A percentile compares a stretch with the other conserved stretches of the same genome.
Evolutionary conservation across 495 filamentous ascomycete genomes (phyloP).

Genomic region (Trichoderma virens): DNA sequence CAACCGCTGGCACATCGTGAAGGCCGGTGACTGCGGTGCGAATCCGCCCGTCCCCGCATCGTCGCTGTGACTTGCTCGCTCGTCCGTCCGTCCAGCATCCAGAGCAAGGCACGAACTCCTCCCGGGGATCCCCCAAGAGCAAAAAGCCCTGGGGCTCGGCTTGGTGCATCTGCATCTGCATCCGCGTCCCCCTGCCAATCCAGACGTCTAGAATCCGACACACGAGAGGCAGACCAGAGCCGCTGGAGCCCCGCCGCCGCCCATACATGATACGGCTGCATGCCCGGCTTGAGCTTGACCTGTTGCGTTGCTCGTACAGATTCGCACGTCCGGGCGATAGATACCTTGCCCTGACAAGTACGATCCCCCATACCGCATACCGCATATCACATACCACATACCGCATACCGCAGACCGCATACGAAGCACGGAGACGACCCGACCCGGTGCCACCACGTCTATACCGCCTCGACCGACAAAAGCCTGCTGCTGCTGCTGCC

Average conservation of each 20-base stretch:
- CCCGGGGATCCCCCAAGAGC: background rate
- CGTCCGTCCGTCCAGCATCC: background rate
- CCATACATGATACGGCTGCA: background rate
- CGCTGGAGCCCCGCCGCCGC: background rate
- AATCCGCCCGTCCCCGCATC: slow-evolving; percentile 1
- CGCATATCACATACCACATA: no score
- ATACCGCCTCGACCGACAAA: slow-evolving; percentile 7
- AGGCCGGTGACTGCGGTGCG: background rate
- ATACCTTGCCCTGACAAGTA: no score
- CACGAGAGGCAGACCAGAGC: background rate
- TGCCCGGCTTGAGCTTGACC: background rate
- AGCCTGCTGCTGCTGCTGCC: background rate
- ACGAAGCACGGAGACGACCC: background rate
- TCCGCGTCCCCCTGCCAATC: background rate
- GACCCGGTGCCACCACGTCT: background rate
- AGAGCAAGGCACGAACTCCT: background rate
- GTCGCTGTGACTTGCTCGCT: background rate
- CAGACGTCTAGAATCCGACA: background rate
- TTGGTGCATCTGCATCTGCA: background rate
- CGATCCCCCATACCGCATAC: no score
- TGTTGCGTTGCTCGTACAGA: background rate
- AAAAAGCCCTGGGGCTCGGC: background rate
- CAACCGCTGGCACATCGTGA: background rate
- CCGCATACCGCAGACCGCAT: background rate
- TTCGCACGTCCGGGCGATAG: no score